Conservation (phyloP, 208 protist genomes). For the Angomonas deanei region DNA sequence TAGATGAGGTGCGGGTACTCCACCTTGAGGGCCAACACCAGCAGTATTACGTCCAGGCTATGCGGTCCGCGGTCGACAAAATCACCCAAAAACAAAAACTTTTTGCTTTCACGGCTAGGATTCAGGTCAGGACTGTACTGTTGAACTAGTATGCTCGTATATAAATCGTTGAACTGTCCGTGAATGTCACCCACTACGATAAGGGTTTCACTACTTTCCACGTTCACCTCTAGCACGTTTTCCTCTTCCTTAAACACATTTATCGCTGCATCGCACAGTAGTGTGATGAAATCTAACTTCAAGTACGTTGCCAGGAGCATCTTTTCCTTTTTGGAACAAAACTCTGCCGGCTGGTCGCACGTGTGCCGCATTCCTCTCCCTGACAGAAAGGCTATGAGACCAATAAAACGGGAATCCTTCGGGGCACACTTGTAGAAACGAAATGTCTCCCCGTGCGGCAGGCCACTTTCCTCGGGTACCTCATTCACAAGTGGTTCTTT, state of each 20-base stretch:
- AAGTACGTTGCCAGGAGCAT: slow-evolving; percentile 2
- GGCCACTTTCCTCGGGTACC: too few species aligned
- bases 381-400: background rate
- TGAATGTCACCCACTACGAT: slow-evolving; percentile 83
- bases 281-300: slow-evolving; percentile 20
- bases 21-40: slow-evolving; percentile 84
- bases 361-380: background rate
- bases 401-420: background rate
- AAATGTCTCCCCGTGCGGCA: background rate
- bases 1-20: slow-evolving; percentile 70
- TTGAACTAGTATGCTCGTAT: slow-evolving; percentile 45
- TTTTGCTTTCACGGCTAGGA: slow-evolving; percentile 15
- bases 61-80: slow-evolving; percentile 94
- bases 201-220: slow-evolving; percentile 32
- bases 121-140: slow-evolving; percentile 15
- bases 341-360: background rate
- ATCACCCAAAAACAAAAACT: slow-evolving; percentile 97
- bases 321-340: background rate
- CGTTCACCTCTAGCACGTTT: slow-evolving; percentile 28
- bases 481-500: too few species aligned
- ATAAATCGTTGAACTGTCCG: slow-evolving; percentile 73
- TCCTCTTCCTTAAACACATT: slow-evolving; percentile 29
- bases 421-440: background rate
- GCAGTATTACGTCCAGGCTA: slow-evolving; percentile 44
- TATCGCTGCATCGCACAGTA: slow-evolving; percentile 31